Conservation (phyloP, 2,329 filamentous ascomycete species). For the Delphinella strobiligena region DNA sequence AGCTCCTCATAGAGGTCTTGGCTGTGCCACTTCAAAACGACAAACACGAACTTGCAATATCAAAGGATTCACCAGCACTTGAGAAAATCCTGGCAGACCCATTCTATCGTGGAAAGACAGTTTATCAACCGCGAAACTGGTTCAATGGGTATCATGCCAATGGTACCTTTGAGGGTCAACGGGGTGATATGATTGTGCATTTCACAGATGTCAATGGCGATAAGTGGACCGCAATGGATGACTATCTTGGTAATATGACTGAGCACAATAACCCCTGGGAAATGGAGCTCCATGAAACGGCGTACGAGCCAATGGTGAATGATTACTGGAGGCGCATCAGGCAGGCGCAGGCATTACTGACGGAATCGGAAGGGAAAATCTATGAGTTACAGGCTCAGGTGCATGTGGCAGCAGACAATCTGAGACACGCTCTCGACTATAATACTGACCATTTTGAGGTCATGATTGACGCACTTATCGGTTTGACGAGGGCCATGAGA, state of each 20-base stretch:
- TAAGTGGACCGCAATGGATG: constrained; percentile 14
- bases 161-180: constrained; percentile 12
- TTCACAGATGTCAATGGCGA: constrained; percentile 14
- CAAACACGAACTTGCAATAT: constrained; percentile 12
- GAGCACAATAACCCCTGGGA: constrained; percentile 7
- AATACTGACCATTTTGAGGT: constrained; percentile 4
- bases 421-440: constrained; percentile 3
- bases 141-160: constrained; percentile 24
- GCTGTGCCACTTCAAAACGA: constrained; percentile 9
- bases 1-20: constrained; percentile 14
- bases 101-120: constrained; percentile 7
- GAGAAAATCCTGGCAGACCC: constrained; percentile 8
- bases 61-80: constrained; percentile 10
- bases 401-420: not conserved
- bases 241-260: constrained; percentile 11
- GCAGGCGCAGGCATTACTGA: constrained; percentile 8
- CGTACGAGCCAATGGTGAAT: constrained; percentile 11
- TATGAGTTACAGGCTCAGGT: constrained; percentile 3
- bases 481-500: constrained; percentile 2
- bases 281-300: constrained; percentile 11
- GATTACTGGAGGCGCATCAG: constrained; percentile 14
- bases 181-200: constrained; percentile 18
- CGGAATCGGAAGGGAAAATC: constrained; percentile 3
- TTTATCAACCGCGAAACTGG: constrained; percentile 14
- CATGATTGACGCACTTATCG: not conserved